Conservation (phyloP, 352 stramenopile species). For the Phytophthora brassicae region DNA sequence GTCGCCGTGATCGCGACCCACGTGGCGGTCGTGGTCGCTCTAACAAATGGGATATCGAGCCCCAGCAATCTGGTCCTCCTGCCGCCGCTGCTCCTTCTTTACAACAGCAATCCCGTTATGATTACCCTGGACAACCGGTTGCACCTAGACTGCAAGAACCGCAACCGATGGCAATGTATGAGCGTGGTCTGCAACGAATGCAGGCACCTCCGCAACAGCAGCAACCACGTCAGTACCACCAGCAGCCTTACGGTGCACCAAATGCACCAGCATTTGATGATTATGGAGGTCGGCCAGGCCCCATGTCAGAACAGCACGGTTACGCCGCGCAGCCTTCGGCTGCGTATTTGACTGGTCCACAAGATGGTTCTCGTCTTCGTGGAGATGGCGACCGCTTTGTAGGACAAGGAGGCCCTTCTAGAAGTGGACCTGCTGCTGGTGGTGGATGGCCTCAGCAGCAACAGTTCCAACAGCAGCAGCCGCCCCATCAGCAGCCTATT, state of each 20-base stretch:
- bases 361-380: conserved; percentile 25
- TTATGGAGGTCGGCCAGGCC: conserved; percentile 27
- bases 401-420: conserved; percentile 45
- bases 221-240: conserved; percentile 33
- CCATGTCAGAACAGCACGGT: conserved; percentile 32
- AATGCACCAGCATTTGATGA: conserved; percentile 32
- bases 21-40: conserved; percentile 32
- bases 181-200: conserved; percentile 27
- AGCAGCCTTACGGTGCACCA: conserved; percentile 25
- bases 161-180: conserved; percentile 40
- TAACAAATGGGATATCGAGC: conserved; percentile 43
- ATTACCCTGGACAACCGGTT: conserved; percentile 35
- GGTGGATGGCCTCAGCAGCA: conserved; percentile 26
- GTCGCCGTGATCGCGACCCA: conserved; percentile 36
- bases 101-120: conserved; percentile 32
- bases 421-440: conserved; percentile 21
- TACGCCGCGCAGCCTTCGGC: conserved; percentile 24
- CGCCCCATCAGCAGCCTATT: conserved; percentile 27
- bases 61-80: conserved; percentile 25
- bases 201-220: conserved; percentile 24
- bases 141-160: conserved; percentile 23
- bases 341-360: conserved; percentile 28
- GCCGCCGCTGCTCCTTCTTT: conserved; percentile 14
- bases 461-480: conserved; percentile 30
- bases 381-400: conserved; percentile 33